Conservation (phyloP, 148 eudicot genomes). For the Vaccinium macrocarpon region DNA sequence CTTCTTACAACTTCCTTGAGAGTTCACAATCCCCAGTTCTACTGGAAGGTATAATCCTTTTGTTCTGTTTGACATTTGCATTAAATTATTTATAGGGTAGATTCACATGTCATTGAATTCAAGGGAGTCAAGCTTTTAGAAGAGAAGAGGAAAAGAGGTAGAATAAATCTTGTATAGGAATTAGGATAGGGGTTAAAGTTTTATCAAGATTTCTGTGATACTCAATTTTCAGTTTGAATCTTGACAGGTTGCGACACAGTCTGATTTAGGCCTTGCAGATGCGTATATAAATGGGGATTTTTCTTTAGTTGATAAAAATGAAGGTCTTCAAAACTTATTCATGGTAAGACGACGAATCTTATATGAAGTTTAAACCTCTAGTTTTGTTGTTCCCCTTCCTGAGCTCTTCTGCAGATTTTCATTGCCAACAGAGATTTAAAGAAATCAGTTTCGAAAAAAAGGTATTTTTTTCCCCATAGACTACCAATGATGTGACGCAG, state of each 20-base stretch:
- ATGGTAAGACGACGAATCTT: slow-evolving; percentile 45
- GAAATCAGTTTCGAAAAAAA: slow-evolving; percentile 41
- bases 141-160: neutral
- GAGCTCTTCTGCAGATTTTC: slow-evolving; percentile 47
- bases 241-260: slow-evolving; percentile 73
- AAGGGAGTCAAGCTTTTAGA: neutral
- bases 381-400: slow-evolving; percentile 4
- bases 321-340: slow-evolving; percentile 81
- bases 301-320: slow-evolving; percentile 72
- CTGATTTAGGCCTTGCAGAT: slow-evolving; percentile 98
- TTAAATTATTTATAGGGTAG: neutral
- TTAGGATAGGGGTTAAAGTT: neutral
- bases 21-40: slow-evolving; percentile 78
- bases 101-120: neutral
- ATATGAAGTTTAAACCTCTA: neutral
- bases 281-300: slow-evolving; percentile 92
- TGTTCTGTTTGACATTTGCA: neutral
- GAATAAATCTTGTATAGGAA: neutral
- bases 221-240: neutral
- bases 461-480: slow-evolving; percentile 31
- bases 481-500: neutral
- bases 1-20: slow-evolving; percentile 53
- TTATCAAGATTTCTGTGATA: neutral
- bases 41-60: slow-evolving; percentile 71
- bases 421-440: slow-evolving; percentile 67